Conservation (phyloP, 2,329 filamentous ascomycete genomes). For the Colletotrichum simmondsii region DNA sequence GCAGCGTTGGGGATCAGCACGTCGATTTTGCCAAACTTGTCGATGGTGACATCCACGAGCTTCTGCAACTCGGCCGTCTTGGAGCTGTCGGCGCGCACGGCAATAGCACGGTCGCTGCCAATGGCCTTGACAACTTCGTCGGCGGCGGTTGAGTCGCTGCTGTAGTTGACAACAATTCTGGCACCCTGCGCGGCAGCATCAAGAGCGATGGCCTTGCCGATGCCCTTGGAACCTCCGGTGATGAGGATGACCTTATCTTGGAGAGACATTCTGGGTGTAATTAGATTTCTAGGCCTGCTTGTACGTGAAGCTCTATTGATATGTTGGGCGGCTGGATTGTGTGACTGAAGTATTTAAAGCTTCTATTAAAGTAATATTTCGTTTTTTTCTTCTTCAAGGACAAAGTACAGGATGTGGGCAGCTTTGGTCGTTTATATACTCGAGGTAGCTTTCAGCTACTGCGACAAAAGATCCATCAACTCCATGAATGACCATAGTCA, state of each 20-base stretch:
- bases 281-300: not conserved
- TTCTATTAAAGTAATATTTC: not conserved
- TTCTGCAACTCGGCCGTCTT: constrained; percentile 56
- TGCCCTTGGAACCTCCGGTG: constrained; percentile 68
- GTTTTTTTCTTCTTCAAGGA: too few relatives aligned
- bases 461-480: not conserved
- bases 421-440: not conserved
- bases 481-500: not conserved
- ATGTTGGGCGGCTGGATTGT: not conserved
- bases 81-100: constrained; percentile 66
- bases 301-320: not conserved
- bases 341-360: not conserved
- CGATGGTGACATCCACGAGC: constrained; percentile 60
- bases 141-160: constrained; percentile 56
- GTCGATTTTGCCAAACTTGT: constrained; percentile 66
- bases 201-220: constrained; percentile 68
- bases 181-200: constrained; percentile 66
- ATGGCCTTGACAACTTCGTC: constrained; percentile 58
- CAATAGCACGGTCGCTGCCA: constrained; percentile 57
- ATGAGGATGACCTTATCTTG: constrained; percentile 58
- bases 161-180: constrained; percentile 70
- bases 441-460: too few relatives aligned
- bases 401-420: not conserved
- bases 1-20: constrained; percentile 68
- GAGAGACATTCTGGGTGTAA: constrained; percentile 41